Evolutionary conservation across 257 asterid genomes (phyloP).

Genomic region (Primulina huaijiensis): DNA sequence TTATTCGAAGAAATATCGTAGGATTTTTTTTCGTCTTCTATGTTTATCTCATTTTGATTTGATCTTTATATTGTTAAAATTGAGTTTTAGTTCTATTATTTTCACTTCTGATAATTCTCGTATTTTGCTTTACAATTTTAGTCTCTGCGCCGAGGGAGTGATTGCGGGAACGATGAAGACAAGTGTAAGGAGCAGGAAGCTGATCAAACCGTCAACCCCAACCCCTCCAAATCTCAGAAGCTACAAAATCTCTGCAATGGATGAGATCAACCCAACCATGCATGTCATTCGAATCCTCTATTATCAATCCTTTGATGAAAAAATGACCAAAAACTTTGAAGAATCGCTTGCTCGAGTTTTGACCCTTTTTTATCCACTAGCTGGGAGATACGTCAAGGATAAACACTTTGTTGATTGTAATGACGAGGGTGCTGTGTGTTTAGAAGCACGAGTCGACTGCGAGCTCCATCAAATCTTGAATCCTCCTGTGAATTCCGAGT

Average conservation of each 20-base stretch:
- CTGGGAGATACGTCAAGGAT: constrained; percentile 21
- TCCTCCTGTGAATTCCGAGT: not conserved
- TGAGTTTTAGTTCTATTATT: too few relatives aligned
- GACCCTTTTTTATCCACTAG: constrained; percentile 19
- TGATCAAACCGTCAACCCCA: constrained; percentile 26
- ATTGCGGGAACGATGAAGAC: constrained; percentile 1
- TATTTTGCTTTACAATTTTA: too few relatives aligned
- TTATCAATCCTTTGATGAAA: not conserved
- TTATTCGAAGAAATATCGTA: too few relatives aligned
- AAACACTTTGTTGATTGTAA: constrained; percentile 16
- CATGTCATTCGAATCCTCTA: constrained; percentile 23
- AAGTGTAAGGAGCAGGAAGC: not conserved
- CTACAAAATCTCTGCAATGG: constrained; percentile 23
- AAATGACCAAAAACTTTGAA: not conserved
- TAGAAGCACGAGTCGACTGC: constrained; percentile 10
- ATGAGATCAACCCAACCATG: constrained; percentile 27
- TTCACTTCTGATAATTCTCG: too few relatives aligned
- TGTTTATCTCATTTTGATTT: too few relatives aligned
- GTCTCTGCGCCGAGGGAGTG: too few relatives aligned
- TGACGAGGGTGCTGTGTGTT: constrained; percentile 20
- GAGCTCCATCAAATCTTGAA: not conserved
- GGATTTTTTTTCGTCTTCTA: too few relatives aligned
- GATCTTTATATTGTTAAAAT: too few relatives aligned
- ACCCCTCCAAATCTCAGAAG: constrained; percentile 6
- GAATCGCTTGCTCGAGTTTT: constrained; percentile 7